Evolutionary conservation across 2,329 filamentous ascomycete species (phyloP).

Genomic region (Pleurostoma richardsiae): DNA sequence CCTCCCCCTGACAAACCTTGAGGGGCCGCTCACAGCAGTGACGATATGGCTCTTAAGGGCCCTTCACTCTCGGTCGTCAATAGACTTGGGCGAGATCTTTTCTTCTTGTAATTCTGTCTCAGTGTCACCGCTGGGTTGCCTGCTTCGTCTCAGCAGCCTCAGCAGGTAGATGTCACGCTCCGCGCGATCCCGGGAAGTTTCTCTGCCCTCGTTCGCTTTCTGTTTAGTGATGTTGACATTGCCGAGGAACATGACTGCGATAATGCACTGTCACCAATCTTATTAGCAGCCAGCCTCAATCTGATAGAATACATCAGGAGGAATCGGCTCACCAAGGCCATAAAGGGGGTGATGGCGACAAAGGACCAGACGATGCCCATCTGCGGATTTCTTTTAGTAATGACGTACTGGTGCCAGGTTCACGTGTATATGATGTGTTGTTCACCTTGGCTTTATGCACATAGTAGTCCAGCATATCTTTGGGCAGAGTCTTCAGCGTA

Average conservation of each 20-base stretch:
- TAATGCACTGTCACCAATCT: conserved; percentile 12
- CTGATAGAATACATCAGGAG: background rate
- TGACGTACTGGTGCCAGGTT: background rate
- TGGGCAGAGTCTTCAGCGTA: background rate
- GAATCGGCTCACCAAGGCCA: conserved; percentile 24
- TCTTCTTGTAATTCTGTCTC: background rate
- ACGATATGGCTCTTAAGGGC: too few species aligned
- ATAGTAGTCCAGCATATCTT: background rate
- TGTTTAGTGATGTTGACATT: conserved; percentile 23
- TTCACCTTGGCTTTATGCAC: background rate
- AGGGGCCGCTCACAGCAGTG: too few species aligned
- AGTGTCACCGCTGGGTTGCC: background rate
- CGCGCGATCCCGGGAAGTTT: background rate
- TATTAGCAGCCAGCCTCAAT: background rate
- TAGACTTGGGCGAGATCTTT: too few species aligned
- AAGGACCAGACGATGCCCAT: conserved; percentile 60
- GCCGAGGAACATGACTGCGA: conserved; percentile 20
- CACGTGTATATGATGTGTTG: background rate
- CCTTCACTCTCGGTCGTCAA: too few species aligned
- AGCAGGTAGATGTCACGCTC: background rate
- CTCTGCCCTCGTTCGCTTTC: conserved; percentile 2
- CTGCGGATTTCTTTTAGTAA: background rate
- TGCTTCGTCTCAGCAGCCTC: background rate
- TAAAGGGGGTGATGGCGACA: conserved; percentile 55
- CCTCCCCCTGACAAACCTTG: too few species aligned